A percentile compares a stretch with the other conserved stretches of the same genome.
Evolutionary conservation across 176 grass and related monocot genomes (phyloP).

Genomic region (Olyra latifolia): DNA sequence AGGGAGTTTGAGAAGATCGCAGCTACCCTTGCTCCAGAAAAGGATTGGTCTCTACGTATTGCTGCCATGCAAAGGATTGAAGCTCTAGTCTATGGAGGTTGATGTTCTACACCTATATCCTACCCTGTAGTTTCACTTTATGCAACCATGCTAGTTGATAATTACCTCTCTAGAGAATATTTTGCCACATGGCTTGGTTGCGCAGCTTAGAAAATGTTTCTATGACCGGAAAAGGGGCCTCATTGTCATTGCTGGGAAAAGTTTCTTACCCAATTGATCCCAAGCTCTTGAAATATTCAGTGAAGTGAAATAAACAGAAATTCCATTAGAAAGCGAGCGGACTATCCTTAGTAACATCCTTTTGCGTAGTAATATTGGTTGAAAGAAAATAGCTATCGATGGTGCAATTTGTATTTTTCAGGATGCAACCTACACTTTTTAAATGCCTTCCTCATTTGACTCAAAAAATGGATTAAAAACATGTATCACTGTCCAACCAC

Average conservation of each 20-base stretch:
- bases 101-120: conserved; percentile 15
- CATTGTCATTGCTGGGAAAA: conserved; percentile 10
- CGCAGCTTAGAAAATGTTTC: background rate
- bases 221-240: conserved; percentile 3
- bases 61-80: conserved; percentile 94
- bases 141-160: conserved; percentile 25
- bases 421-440: background rate
- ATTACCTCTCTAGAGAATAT: conserved; percentile 31
- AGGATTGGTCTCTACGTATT: conserved; percentile 93
- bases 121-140: conserved; percentile 28
- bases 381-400: background rate
- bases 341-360: background rate
- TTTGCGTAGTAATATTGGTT: conserved; percentile 6
- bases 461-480: background rate
- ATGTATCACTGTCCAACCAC: background rate
- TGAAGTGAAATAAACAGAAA: conserved; percentile 15
- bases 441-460: background rate
- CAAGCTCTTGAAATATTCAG: conserved; percentile 1
- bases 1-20: conserved; percentile 93
- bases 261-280: background rate
- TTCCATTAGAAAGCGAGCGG: conserved; percentile 4
- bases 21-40: conserved; percentile 86
- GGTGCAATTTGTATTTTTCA: background rate
- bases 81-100: conserved; percentile 90
- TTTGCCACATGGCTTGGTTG: background rate